phyloP scores from a whole-genome alignment of 768 basidiomycete genomes.

The Boletus edulis region DNA sequence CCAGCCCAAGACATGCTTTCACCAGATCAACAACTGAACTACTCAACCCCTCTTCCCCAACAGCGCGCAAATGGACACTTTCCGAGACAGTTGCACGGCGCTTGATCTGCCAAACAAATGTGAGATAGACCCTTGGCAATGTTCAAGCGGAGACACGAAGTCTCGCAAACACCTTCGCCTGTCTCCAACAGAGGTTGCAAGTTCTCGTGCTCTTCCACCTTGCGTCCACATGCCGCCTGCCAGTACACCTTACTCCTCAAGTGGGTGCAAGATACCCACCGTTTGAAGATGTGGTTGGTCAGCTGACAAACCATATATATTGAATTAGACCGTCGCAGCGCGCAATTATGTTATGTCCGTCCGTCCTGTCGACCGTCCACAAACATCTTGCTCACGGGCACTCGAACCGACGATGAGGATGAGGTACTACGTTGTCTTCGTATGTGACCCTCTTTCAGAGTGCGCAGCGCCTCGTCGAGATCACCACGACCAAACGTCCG shows the following conservation, averaged over 20 bases:
- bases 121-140: conserved; percentile 4
- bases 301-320: too few species aligned
- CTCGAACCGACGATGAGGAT: conserved; percentile 9
- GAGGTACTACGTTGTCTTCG: conserved; percentile 9
- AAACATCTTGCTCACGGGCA: conserved; percentile 23
- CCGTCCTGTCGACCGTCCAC: conserved; percentile 24
- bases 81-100: background rate
- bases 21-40: background rate
- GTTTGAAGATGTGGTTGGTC: conserved; percentile 46
- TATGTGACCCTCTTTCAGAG: conserved; percentile 60
- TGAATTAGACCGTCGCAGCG: too few species aligned
- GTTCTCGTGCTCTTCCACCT: conserved; percentile 26
- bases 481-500: conserved; percentile 72
- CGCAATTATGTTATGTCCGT: too few species aligned
- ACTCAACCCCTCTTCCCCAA: background rate
- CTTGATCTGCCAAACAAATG: conserved; percentile 7
- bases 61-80: conserved; percentile 9
- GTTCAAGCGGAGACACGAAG: conserved; percentile 13
- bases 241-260: conserved; percentile 40
- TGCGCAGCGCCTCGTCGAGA: conserved; percentile 82
- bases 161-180: conserved; percentile 19
- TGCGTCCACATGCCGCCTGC: conserved; percentile 38
- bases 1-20: background rate
- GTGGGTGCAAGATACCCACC: conserved; percentile 37
- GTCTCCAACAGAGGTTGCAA: conserved; percentile 23